phyloP scores from a whole-genome alignment of 805 yeast genomes.

The Suhomyces kilbournensis region DNA sequence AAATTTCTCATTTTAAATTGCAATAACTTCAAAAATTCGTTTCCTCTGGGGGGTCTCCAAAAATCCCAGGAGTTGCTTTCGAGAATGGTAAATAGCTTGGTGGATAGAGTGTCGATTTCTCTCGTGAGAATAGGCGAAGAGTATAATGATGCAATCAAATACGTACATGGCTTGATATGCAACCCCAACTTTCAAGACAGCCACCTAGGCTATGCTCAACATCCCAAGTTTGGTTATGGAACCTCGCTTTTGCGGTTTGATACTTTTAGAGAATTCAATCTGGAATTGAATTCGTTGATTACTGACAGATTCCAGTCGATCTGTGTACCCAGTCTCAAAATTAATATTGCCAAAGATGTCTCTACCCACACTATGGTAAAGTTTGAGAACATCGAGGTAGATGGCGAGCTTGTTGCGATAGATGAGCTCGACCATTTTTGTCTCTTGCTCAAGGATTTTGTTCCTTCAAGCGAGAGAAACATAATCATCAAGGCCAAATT shows the following conservation, averaged over 20 bases:
- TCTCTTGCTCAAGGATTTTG: constrained; percentile 13
- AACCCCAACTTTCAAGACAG: constrained; percentile 8
- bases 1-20: constrained; percentile 11
- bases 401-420: constrained; percentile 19
- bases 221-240: constrained; percentile 14
- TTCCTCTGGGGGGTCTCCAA: constrained; percentile 4
- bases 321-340: constrained; percentile 20
- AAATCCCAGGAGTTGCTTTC: not conserved
- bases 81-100: constrained; percentile 7
- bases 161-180: constrained; percentile 9
- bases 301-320: constrained; percentile 13
- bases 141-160: constrained; percentile 15
- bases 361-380: constrained; percentile 13
- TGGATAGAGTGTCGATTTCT: constrained; percentile 21
- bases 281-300: constrained; percentile 11
- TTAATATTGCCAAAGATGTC: constrained; percentile 14
- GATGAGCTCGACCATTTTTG: constrained; percentile 6
- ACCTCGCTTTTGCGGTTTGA: constrained; percentile 17
- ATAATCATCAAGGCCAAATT: constrained; percentile 13
- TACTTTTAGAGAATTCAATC: constrained; percentile 15
- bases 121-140: constrained; percentile 22
- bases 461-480: constrained; percentile 13
- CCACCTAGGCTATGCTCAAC: not conserved
- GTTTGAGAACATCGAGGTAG: constrained; percentile 20
- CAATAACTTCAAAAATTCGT: constrained; percentile 4